phyloP scores from a whole-genome alignment of 2,329 filamentous ascomycete genomes.

The Sporothrix curviconia region DNA sequence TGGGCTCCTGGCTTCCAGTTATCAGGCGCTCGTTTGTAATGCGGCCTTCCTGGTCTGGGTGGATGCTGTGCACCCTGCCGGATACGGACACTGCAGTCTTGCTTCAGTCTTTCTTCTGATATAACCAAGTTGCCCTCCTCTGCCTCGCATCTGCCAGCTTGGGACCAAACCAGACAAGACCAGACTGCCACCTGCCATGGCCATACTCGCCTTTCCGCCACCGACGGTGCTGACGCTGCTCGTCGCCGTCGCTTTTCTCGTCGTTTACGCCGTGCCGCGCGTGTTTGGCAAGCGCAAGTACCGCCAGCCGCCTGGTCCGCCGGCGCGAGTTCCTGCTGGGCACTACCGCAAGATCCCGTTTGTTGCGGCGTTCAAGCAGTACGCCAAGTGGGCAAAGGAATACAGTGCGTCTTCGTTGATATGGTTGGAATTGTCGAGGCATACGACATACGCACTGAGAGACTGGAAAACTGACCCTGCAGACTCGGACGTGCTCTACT shows the following conservation, averaged over 20 bases:
- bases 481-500: constrained; percentile 24
- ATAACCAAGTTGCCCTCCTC: too few species aligned
- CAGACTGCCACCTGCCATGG: not conserved
- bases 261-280: not conserved
- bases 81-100: too few species aligned
- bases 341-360: constrained; percentile 16
- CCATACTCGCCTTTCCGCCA: not conserved
- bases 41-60: too few species aligned
- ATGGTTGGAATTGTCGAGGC: too few species aligned
- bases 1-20: not conserved
- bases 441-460: too few species aligned
- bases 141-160: not conserved
- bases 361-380: constrained; percentile 15
- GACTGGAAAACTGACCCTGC: not conserved
- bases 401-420: constrained; percentile 9
- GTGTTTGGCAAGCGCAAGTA: constrained; percentile 12
- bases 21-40: not conserved
- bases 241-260: not conserved
- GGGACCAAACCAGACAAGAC: too few species aligned
- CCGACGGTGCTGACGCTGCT: not conserved
- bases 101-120: too few species aligned
- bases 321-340: constrained; percentile 14
- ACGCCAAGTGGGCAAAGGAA: constrained; percentile 14
- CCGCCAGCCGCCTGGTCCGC: constrained; percentile 9
- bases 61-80: too few species aligned